These are phyloP conservation scores for Leishmania mexicana DNA, from an alignment of 208 protist species.

Conservation along the genomic window DNA sequence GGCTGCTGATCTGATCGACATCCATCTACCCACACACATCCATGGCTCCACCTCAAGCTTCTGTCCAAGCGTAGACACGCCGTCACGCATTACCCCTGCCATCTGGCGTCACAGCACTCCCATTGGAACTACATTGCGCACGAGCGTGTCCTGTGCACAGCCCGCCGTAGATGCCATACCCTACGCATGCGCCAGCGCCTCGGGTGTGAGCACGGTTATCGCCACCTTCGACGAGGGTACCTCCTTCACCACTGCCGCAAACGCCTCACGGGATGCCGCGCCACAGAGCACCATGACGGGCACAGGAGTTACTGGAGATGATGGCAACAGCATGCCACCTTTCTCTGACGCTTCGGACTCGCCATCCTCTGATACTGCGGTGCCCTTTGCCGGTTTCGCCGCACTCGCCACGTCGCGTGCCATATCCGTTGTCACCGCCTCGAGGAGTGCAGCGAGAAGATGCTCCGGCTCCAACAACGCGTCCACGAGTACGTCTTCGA, in stretches of 20 bases:
- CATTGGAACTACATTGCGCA: not conserved
- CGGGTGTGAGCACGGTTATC: conserved; percentile 13
- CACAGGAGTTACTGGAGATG: not conserved
- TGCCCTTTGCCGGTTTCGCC: not conserved
- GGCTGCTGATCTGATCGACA: not conserved
- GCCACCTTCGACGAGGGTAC: conserved; percentile 6
- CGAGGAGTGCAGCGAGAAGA: conserved; percentile 42
- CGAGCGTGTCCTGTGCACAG: not conserved
- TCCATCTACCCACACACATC: not conserved
- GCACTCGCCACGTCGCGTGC: not conserved
- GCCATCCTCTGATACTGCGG: conserved; percentile 1
- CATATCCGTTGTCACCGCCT: not conserved
- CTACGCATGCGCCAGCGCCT: not conserved
- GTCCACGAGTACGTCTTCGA: conserved; percentile 39
- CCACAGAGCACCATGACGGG: conserved; percentile 33
- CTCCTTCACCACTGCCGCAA: conserved; percentile 24
- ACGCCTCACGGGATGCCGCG: conserved; percentile 8
- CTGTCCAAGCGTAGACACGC: not conserved
- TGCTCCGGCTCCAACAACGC: conserved; percentile 41
- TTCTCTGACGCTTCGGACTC: not conserved
- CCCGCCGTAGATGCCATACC: not conserved
- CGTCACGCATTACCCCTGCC: not conserved
- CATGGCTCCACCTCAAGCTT: not conserved
- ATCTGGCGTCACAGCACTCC: not conserved
- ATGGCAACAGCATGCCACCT: not conserved